A percentile compares a stretch with the other conserved stretches of the same genome.
phyloP scores from a whole-genome alignment of 768 basidiomycete species.

The Ramaria sp. region DNA sequence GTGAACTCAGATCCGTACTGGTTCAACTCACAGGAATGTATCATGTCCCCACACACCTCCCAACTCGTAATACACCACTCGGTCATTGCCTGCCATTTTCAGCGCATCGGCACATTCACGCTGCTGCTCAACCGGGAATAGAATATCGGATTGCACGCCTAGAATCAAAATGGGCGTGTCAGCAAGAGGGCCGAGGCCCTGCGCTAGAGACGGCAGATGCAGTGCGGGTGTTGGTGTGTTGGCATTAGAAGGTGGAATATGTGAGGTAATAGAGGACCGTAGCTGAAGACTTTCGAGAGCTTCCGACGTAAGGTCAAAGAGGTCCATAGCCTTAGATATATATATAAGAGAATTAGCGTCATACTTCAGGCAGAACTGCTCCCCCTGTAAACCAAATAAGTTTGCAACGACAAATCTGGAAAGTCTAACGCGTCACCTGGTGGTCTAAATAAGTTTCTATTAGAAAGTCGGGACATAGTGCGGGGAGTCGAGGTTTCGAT shows the following conservation, averaged over 20 bases:
- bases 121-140: conserved; percentile 97
- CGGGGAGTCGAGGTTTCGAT: conserved; percentile 38
- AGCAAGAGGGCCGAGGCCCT: conserved; percentile 63
- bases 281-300: conserved; percentile 64
- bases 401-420: neutral
- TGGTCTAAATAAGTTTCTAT: conserved; percentile 99
- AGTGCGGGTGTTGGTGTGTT: conserved; percentile 47
- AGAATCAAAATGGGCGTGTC: conserved; percentile 77
- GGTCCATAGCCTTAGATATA: conserved; percentile 98
- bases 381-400: conserved; percentile 43
- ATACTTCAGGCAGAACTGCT: conserved; percentile 96
- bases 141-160: conserved; percentile 92
- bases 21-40: conserved; percentile 71
- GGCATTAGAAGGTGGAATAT: conserved; percentile 42
- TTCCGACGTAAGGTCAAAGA: conserved; percentile 87
- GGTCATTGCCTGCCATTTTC: conserved; percentile 76
- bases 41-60: conserved; percentile 99
- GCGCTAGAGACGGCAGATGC: conserved; percentile 64
- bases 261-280: conserved; percentile 48
- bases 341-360: conserved; percentile 99
- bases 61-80: conserved; percentile 92
- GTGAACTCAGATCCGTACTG: neutral
- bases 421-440: conserved; percentile 31
- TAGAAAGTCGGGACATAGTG: conserved; percentile 91
- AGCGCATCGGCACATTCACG: conserved; percentile 89